These are phyloP conservation scores for Leishmania aethiopica DNA, from an alignment of 208 protist genomes.

Conservation along the genomic window DNA sequence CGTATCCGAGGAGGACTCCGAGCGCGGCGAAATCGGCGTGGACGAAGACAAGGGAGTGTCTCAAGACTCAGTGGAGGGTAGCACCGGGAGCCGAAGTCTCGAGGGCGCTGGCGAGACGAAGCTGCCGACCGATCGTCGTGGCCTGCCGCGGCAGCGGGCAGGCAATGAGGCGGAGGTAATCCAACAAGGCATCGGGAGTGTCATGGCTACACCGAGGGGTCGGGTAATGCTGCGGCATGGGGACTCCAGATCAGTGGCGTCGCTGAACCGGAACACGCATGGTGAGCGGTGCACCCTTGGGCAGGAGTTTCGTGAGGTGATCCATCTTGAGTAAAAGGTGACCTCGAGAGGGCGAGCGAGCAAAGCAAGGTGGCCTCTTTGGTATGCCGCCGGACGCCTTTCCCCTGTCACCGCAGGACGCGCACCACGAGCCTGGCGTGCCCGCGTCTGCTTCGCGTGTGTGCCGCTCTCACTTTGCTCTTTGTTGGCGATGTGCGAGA, in stretches of 20 bases:
- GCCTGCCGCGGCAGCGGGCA: neutral
- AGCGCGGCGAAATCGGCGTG: constrained; percentile 10
- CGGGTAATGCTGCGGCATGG: no score
- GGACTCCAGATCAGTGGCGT: neutral
- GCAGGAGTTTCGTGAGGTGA: constrained; percentile 30
- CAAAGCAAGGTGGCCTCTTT: neutral
- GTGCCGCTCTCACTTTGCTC: no score
- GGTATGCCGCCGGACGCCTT: neutral
- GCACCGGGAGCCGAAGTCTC: neutral
- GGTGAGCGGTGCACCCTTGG: constrained; percentile 5
- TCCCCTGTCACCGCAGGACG: neutral
- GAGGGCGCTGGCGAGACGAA: neutral
- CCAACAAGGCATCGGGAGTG: neutral
- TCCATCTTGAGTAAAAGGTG: neutral
- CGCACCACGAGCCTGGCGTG: no score
- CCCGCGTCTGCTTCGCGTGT: no score
- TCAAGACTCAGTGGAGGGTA: neutral
- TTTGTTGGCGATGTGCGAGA: neutral
- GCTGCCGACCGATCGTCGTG: neutral
- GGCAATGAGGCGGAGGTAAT: neutral
- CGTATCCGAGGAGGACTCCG: constrained; percentile 19
- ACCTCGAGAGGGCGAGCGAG: neutral
- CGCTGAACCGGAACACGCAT: neutral
- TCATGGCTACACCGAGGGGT: neutral
- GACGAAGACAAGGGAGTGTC: neutral